These are phyloP conservation scores for Coleophoma cylindrospora DNA, from an alignment of 2,329 filamentous ascomycete genomes.

Conservation along the genomic window DNA sequence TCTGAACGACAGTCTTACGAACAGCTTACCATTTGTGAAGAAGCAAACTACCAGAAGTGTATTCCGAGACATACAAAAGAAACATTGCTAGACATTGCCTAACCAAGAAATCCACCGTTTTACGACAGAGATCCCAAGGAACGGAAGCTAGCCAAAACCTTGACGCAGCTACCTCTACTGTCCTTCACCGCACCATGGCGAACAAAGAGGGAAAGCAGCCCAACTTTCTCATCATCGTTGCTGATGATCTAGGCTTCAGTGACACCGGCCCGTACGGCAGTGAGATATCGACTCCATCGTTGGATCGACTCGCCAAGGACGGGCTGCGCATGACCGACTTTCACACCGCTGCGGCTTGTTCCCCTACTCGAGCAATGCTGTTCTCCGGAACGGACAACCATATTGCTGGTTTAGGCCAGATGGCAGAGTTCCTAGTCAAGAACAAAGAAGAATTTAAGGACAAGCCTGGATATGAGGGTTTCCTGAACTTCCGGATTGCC, in stretches of 20 bases:
- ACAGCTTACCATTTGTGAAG: too few relatives aligned
- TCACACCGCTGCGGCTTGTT: slow-evolving; percentile 53
- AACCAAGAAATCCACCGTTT: too few relatives aligned
- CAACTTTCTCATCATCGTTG: slow-evolving; percentile 40
- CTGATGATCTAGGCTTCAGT: slow-evolving; percentile 37
- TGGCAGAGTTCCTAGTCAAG: slow-evolving; percentile 32
- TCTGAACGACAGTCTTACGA: too few relatives aligned
- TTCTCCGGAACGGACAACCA: slow-evolving; percentile 52
- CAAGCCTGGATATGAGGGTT: slow-evolving; percentile 49
- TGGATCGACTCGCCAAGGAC: slow-evolving; percentile 43
- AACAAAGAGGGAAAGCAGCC: slow-evolving; percentile 1
- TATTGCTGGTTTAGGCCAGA: slow-evolving; percentile 42
- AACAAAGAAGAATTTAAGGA: slow-evolving; percentile 31
- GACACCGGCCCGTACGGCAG: slow-evolving; percentile 45
- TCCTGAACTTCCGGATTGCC: slow-evolving; percentile 45
- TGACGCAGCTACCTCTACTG: too few relatives aligned
- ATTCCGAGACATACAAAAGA: too few relatives aligned
- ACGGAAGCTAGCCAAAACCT: too few relatives aligned
- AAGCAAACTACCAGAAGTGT: too few relatives aligned
- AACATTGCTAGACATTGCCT: too few relatives aligned
- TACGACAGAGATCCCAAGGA: too few relatives aligned
- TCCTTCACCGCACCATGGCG: too few relatives aligned
- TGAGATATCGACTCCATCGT: slow-evolving; percentile 52
- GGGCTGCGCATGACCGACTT: slow-evolving; percentile 53
- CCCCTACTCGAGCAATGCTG: slow-evolving; percentile 54